Base-by-base conservation (phyloP, 2,329 filamentous ascomycete species). In the Meredithiella fracta region DNA sequence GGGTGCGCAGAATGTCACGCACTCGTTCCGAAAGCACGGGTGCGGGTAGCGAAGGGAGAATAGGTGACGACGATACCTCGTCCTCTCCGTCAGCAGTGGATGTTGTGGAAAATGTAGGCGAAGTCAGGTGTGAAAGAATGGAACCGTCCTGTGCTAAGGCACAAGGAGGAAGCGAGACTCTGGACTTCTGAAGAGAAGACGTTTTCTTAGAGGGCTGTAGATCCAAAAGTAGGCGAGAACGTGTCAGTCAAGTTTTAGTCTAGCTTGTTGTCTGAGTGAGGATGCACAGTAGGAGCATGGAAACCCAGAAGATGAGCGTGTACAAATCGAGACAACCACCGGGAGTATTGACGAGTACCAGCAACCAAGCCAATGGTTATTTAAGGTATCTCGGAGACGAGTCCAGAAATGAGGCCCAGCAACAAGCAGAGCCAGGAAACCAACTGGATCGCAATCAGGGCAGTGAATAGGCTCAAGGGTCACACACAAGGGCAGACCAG, bases 41-140 rank as follows among this genome's bases (percentile, higher is more conserved):
- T 40, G 74, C 73, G 57, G 73, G 77, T 11, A 83, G 74, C 58
- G 77, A 70, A 59, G 78, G 78, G 25, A 83, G 70, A 58, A 75
- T 67, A 49, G 78, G 79, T 40, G 79, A 82, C 51, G 72, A 76
- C 23, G 51, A 47, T 25, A 55, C 51, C 57, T 73, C 75, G 62
- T 71, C 68, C 64, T 75, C 73, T 63, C 70, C 74, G 73, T 79
- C 77, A 53, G 77, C 76, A 42, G 80, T 83, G 42, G 80, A 83
- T 49, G 76, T 72, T 58, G 73, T 76, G 56, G 80, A 83, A 58
- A 83, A 71, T 54, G 79, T 73, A 58, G 80, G 79, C 54, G 79
- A 82, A 56, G 65, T 67, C 59, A 73, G 37, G 22, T 70, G n/a
- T 70, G 47, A 67, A 59, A 59, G 65, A 65, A 65, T 65, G 64